Evolutionary conservation across 257 asterid genomes (phyloP), one percentile per base, ranked within the genome.

Genomic region (Solanum sejunctum): DNA sequence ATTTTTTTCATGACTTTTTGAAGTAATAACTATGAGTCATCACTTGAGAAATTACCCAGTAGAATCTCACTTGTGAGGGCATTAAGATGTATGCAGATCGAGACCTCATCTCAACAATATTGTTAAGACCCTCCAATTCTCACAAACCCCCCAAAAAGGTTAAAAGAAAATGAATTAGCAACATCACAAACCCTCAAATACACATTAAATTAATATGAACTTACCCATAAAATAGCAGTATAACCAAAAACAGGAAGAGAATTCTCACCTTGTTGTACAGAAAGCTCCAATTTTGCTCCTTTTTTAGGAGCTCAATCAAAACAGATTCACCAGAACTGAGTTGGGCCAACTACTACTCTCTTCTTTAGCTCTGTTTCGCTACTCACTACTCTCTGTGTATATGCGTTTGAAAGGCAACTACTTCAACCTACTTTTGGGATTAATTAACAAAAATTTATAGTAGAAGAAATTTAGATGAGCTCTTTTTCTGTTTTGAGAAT

Each of bases 281-380:
- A 63, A 23, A 67, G 13, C 7, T 67, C 6, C 54, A 70, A 41
- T 70, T 45, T 72, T 72, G 39, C 10, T 11, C 32, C 80, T 28
- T 6, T n/a, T n/a, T 71, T 71, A 9, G 79, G 28, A 18, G 80
- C 20, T 72, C n/a, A 13, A 66, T 32, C 47, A 66, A 17, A 28
- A 66, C 71, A 23, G 36, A 11, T 61, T 56, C 9, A 63, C 80
- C 85, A 69, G 85, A 85, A 84, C 89, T 91, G 91, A 89, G 88
- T 90, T 89, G 89, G 89, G 88, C 94, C 90, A 84, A 85, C 77
- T 71, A 85, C 81, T 75, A 58, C 66, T 58, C 12, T 47, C 5
- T 26, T 26, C 23, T 26, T 78, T 32, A 78, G 64, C 49, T 77
- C 60, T 75, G 18, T 77, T n/a, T 51, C 82, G 32, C 52, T 69